These are phyloP conservation scores for Grosmannia serpens DNA, from an alignment of 2,329 filamentous ascomycete species.

Conservation along the genomic window DNA sequence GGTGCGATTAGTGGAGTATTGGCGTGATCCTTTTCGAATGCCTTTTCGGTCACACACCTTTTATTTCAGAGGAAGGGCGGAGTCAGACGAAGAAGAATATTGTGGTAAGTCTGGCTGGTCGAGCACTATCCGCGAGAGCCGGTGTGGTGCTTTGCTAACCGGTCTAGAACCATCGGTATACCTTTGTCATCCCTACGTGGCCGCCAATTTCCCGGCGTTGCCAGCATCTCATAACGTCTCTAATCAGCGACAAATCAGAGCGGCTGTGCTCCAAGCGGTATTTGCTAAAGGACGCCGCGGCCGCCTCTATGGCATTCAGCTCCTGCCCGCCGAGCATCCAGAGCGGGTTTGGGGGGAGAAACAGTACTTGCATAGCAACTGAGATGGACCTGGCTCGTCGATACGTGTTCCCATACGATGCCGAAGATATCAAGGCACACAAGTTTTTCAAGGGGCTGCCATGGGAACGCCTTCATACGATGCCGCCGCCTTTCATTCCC, in stretches of 20 bases:
- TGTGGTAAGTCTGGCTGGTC: constrained; percentile 38
- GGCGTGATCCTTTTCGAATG: constrained; percentile 93
- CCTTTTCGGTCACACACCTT: constrained; percentile 83
- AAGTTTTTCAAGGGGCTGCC: constrained; percentile 71
- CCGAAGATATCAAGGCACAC: constrained; percentile 80
- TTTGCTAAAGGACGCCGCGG: constrained; percentile 45
- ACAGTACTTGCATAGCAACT: not conserved
- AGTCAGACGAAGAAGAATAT: constrained; percentile 82
- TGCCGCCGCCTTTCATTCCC: constrained; percentile 69
- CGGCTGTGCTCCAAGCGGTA: constrained; percentile 72
- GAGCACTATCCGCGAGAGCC: too few species aligned
- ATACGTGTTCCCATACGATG: constrained; percentile 74
- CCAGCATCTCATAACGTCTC: constrained; percentile 60
- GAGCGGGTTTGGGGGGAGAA: not conserved
- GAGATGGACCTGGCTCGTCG: constrained; percentile 27
- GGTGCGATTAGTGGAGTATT: constrained; percentile 96
- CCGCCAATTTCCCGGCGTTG: constrained; percentile 57
- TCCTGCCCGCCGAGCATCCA: not conserved
- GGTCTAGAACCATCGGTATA: constrained; percentile 49
- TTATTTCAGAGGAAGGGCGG: constrained; percentile 65
- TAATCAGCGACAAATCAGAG: constrained; percentile 63
- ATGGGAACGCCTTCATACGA: constrained; percentile 64
- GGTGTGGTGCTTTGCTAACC: not conserved
- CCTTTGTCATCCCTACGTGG: constrained; percentile 58
- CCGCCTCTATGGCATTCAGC: constrained; percentile 4